Conservation (phyloP, 2,329 filamentous ascomycete genomes). For the Fusarium graminum region DNA sequence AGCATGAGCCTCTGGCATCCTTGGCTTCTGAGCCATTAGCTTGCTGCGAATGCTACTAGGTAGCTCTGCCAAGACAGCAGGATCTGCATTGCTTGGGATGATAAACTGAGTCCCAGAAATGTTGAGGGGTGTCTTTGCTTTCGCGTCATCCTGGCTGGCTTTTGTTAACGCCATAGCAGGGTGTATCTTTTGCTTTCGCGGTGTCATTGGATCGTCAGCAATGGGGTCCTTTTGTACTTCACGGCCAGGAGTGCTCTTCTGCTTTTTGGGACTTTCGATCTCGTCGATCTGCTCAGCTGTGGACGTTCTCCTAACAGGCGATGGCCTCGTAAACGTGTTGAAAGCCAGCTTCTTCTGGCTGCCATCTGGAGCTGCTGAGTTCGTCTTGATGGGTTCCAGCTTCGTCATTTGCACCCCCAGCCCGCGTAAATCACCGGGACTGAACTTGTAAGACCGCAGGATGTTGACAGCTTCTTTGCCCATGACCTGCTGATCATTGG, state of each 20-base stretch:
- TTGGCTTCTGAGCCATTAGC: slow-evolving; percentile 71
- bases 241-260: slow-evolving; percentile 49
- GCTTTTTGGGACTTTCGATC: slow-evolving; percentile 53
- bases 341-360: slow-evolving; percentile 87
- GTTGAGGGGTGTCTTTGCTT: slow-evolving; percentile 78
- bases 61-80: slow-evolving; percentile 83
- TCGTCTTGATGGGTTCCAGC: slow-evolving; percentile 80
- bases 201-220: slow-evolving; percentile 66
- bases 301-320: slow-evolving; percentile 56
- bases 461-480: slow-evolving; percentile 88
- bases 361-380: slow-evolving; percentile 69
- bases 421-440: slow-evolving; percentile 91
- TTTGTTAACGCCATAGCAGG: slow-evolving; percentile 66
- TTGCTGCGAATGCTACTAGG: slow-evolving; percentile 85
- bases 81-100: slow-evolving; percentile 85
- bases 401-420: slow-evolving; percentile 95
- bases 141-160: slow-evolving; percentile 62
- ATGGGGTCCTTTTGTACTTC: slow-evolving; percentile 64
- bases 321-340: slow-evolving; percentile 62
- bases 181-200: slow-evolving; percentile 65
- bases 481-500: slow-evolving; percentile 77
- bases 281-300: slow-evolving; percentile 67
- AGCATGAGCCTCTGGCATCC: slow-evolving; percentile 33
- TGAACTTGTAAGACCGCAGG: slow-evolving; percentile 83
- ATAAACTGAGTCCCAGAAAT: slow-evolving; percentile 91